Base-by-base conservation (phyloP, 306 rosid genomes). In the Cicer bijugum region DNA sequence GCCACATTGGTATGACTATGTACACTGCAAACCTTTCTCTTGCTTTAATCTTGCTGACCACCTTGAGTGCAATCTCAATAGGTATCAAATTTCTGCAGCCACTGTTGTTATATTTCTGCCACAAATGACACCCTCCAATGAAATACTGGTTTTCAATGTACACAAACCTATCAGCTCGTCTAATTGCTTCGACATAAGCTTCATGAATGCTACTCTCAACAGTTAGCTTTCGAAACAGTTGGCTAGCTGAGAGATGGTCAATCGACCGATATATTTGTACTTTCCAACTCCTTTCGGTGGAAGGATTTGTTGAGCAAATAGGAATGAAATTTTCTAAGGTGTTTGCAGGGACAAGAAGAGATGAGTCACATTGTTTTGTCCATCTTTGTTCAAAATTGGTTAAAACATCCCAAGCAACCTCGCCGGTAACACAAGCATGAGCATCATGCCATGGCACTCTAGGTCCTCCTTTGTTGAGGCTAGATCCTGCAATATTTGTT, bases 361-460 rank as follows among this genome's bases (percentile, higher is more conserved):
- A 87, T 52, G 91, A 77, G 51, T 94, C 93, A 57, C 85, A 87
- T 69, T 91, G 97, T 17, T 88, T 89, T 4, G 87, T 70, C 97
- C 99, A 94, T 72, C 99, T 81, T 83, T 94, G 99, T 81, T 94
- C 96, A 45, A 89, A 94, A 69, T 94, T 94, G 11, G 95, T 84
- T 67, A 94, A 74, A 2, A 94, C 82, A 72, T 94, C 99, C 96
- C 95, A 86, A 58, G 97, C 96, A 12, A 95, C 96, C 47, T 85
- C 92, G 15, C 99, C 99, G 0, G 79, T 85, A 35, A 94, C 78
- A 78, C 99, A 84, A 71, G 99, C 95, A 81, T 94, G 99, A 50
- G 88, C 91, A 86, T 94, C 99, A 69, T 94, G 97, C 99, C 99
- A 94, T 33, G 97, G 97, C 75, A 85, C 83, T 76, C 99, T 88